These are phyloP conservation scores for Stephanodiscus minutulus DNA, from an alignment of 108 stramenopile genomes.

Conservation along the genomic window DNA sequence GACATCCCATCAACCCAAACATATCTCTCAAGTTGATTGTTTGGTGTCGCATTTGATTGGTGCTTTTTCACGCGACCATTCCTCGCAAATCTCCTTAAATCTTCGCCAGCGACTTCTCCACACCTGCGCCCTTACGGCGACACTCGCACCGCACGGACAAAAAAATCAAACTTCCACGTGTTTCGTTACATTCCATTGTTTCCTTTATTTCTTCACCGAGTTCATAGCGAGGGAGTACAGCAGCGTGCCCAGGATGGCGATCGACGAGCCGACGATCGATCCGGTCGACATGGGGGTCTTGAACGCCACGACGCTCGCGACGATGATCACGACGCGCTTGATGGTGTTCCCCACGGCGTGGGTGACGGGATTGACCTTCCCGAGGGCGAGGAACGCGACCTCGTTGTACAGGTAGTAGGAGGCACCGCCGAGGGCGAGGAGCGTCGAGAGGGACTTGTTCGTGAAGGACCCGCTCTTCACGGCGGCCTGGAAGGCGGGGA, in stretches of 20 bases:
- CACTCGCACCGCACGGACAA: background rate
- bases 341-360: slow-evolving; percentile 99
- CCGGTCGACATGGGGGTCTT: slow-evolving; percentile 96
- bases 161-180: background rate
- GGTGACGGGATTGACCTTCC: slow-evolving; percentile 94
- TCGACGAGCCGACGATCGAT: slow-evolving; percentile 88
- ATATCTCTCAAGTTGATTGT: background rate
- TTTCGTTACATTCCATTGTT: background rate
- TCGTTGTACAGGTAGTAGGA: slow-evolving; percentile 99
- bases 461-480: slow-evolving; percentile 82
- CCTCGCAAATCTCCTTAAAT: background rate
- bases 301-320: slow-evolving; percentile 94
- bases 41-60: background rate
- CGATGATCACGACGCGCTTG: slow-evolving; percentile 99
- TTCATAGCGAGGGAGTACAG: slow-evolving; percentile 96
- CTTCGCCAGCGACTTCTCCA: background rate
- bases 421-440: slow-evolving; percentile 65
- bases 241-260: slow-evolving; percentile 94
- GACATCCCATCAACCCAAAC: background rate
- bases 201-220: slow-evolving; percentile 69
- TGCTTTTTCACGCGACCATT: background rate
- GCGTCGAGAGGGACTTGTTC: slow-evolving; percentile 59
- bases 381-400: slow-evolving; percentile 97
- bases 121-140: background rate
- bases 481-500: slow-evolving; percentile 77